Conservation (phyloP, 2,329 filamentous ascomycete genomes). For the Colletotrichum tropicale region DNA sequence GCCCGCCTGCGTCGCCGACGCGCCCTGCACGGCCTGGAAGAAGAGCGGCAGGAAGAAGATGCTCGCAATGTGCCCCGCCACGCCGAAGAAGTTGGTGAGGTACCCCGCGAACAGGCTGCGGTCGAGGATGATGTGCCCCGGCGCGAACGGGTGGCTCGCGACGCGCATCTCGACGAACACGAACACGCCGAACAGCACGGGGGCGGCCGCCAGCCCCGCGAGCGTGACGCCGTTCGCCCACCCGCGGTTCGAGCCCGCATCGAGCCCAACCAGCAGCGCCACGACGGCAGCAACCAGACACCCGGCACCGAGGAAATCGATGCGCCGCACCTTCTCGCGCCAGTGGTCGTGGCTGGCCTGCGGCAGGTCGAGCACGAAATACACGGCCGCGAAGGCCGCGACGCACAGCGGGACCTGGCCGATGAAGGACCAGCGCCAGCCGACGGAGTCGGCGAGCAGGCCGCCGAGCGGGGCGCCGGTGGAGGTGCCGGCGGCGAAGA, state of each 20-base stretch:
- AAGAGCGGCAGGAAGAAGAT: slow-evolving; percentile 80
- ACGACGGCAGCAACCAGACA: slow-evolving; percentile 70
- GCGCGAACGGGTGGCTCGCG: slow-evolving; percentile 75
- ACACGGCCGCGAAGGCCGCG: slow-evolving; percentile 68
- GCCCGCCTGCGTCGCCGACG: slow-evolving; percentile 68
- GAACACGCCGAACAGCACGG: slow-evolving; percentile 69
- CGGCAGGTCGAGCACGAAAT: slow-evolving; percentile 66
- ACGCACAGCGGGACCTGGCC: slow-evolving; percentile 72
- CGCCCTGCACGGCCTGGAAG: slow-evolving; percentile 73
- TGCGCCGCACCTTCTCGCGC: slow-evolving; percentile 66
- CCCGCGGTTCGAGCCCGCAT: slow-evolving; percentile 74
- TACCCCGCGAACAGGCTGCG: slow-evolving; percentile 70
- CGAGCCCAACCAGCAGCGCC: slow-evolving; percentile 70
- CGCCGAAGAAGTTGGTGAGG: slow-evolving; percentile 73
- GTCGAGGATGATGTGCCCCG: slow-evolving; percentile 74
- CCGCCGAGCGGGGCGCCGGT: slow-evolving; percentile 75
- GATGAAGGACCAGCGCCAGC: slow-evolving; percentile 78
- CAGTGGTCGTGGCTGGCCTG: slow-evolving; percentile 63
- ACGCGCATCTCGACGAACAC: slow-evolving; percentile 70
- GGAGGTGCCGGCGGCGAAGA: slow-evolving; percentile 72
- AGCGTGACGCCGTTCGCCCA: slow-evolving; percentile 68
- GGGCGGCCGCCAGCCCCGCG: slow-evolving; percentile 57
- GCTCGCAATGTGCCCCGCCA: slow-evolving; percentile 59
- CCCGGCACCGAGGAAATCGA: slow-evolving; percentile 77
- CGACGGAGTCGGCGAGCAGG: slow-evolving; percentile 72